Conservation (phyloP, 2,329 filamentous ascomycete species). For the Colletotrichum trifolii region DNA sequence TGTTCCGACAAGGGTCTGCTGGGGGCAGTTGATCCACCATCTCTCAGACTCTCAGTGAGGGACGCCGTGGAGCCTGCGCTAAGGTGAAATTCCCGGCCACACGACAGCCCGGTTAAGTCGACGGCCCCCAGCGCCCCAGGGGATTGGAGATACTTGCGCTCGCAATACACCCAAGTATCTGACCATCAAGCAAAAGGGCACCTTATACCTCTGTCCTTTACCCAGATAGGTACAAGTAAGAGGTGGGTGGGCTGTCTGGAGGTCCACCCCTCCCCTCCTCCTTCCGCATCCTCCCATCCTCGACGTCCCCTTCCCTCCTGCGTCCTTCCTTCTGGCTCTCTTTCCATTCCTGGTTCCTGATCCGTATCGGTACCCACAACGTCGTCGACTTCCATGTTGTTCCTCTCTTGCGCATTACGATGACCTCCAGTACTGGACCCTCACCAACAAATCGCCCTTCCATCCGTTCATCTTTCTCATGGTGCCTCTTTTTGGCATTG, state of each 20-base stretch:
- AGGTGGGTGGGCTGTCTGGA: too few relatives aligned
- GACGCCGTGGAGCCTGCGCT: constrained; percentile 1
- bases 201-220: too few relatives aligned
- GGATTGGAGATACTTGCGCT: not conserved
- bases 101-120: constrained; percentile 22
- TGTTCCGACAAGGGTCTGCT: constrained; percentile 9
- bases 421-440: too few relatives aligned
- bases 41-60: not conserved
- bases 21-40: not conserved
- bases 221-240: too few relatives aligned
- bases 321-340: not conserved
- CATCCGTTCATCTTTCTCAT: not conserved
- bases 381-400: too few relatives aligned
- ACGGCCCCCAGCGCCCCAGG: constrained; percentile 4
- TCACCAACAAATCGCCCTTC: too few relatives aligned
- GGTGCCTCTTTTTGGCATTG: constrained; percentile 1
- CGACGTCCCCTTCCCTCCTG: not conserved
- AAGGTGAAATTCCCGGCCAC: constrained; percentile 23
- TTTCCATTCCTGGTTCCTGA: constrained; percentile 23
- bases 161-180: not conserved
- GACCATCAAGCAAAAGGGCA: too few relatives aligned
- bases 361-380: not conserved
- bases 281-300: not conserved
- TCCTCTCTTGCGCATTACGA: too few relatives aligned
- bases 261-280: not conserved